Percentiles rank a stretch among this genome's conserved stretches.
Evolutionary conservation across 2,329 filamentous ascomycete genomes (phyloP).

Genomic region (Pseudopyrenochaeta lycopersici): DNA sequence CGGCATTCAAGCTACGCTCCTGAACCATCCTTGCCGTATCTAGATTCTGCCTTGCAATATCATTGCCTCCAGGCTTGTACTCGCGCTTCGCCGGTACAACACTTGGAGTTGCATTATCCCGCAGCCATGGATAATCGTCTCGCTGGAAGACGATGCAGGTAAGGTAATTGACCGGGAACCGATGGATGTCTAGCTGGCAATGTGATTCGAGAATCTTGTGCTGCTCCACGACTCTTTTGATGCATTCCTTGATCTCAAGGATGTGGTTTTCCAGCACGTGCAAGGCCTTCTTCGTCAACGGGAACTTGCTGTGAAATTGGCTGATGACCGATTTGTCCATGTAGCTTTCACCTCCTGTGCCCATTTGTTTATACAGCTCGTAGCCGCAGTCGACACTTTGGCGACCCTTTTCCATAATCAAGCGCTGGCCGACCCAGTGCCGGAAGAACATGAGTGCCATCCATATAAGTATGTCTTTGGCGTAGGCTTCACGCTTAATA

Average conservation of each 20-base stretch:
- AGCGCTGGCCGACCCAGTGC: constrained; percentile 56
- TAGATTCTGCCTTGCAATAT: constrained; percentile 36
- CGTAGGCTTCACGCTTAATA: constrained; percentile 55
- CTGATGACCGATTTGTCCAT: constrained; percentile 50
- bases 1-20: constrained; percentile 11
- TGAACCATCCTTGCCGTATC: constrained; percentile 24
- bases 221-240: constrained; percentile 52
- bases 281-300: constrained; percentile 55
- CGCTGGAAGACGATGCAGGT: constrained; percentile 55
- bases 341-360: constrained; percentile 54
- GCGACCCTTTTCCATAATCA: constrained; percentile 51
- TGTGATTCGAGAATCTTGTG: constrained; percentile 50
- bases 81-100: constrained; percentile 20
- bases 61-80: constrained; percentile 37
- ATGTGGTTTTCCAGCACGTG: constrained; percentile 54
- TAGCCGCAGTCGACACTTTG: constrained; percentile 56
- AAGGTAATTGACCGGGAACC: constrained; percentile 53
- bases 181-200: constrained; percentile 50
- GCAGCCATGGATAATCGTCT: constrained; percentile 53
- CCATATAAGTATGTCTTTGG: constrained; percentile 61
- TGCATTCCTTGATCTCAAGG: constrained; percentile 52
- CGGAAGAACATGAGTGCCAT: constrained; percentile 58
- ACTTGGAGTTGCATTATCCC: constrained; percentile 7
- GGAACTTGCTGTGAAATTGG: constrained; percentile 53
- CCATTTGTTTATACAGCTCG: constrained; percentile 54